A percentile compares a stretch with the other conserved stretches of the same genome.
Conservation (phyloP, 768 basidiomycete species). For the Omphalotus guepiniiformis region DNA sequence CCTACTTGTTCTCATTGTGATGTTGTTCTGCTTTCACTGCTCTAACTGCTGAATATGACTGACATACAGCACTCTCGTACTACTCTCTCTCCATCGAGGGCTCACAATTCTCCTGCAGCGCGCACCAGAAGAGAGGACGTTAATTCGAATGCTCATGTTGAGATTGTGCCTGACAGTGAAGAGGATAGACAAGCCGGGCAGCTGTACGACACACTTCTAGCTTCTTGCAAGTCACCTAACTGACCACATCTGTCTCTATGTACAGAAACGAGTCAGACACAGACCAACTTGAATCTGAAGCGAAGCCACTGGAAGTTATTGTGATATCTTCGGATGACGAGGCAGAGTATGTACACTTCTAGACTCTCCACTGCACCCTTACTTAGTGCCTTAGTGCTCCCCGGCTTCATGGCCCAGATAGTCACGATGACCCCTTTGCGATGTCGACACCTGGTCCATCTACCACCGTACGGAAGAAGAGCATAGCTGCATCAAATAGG, state of each 20-base stretch:
- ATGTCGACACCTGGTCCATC: slow-evolving; percentile 1
- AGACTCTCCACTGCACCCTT: too few species aligned
- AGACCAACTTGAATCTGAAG: too few species aligned
- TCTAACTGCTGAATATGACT: too few species aligned
- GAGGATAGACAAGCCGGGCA: slow-evolving; percentile 36
- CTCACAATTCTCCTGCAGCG: not conserved
- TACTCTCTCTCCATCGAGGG: not conserved
- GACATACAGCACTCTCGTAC: not conserved
- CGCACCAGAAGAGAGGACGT: not conserved
- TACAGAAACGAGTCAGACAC: too few species aligned
- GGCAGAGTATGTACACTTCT: not conserved
- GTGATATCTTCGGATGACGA: slow-evolving; percentile 5
- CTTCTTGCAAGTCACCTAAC: not conserved
- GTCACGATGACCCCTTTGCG: not conserved
- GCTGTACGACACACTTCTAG: slow-evolving; percentile 7
- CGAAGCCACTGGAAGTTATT: not conserved
- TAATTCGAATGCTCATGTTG: slow-evolving; percentile 7
- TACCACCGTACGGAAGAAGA: not conserved
- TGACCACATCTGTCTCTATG: not conserved
- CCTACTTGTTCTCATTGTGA: too few species aligned
- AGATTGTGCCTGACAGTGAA: slow-evolving; percentile 47
- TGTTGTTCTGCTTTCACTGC: too few species aligned
- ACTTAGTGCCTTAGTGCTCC: not conserved
- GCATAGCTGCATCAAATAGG: not conserved
- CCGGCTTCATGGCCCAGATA: not conserved